Evolutionary conservation across 2,329 filamentous ascomycete species (phyloP).

Genomic region (Pseudogymnoascus sp.): DNA sequence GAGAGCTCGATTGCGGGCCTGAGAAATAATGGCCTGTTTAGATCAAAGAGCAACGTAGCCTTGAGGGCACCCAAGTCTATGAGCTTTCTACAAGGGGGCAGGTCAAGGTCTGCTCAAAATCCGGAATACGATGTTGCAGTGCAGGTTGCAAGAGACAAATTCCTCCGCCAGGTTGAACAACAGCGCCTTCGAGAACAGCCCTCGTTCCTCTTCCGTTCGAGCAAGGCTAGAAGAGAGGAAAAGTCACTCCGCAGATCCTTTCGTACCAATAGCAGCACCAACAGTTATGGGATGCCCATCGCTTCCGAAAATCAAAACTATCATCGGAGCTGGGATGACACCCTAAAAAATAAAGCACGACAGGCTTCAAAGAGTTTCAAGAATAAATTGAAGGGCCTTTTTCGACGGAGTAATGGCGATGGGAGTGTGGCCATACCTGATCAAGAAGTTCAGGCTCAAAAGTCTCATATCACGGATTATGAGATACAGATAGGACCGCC

Average conservation of each 20-base stretch:
- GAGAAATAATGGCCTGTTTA: not conserved
- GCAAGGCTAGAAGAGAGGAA: slow-evolving; percentile 21
- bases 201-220: slow-evolving; percentile 38
- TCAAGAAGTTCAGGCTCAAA: slow-evolving; percentile 45
- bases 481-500: slow-evolving; percentile 16
- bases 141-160: slow-evolving; percentile 32
- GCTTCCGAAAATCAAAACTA: slow-evolving; percentile 21
- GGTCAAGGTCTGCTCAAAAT: slow-evolving; percentile 22
- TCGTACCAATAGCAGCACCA: slow-evolving; percentile 39
- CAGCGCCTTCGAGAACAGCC: slow-evolving; percentile 36
- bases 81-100: slow-evolving; percentile 40
- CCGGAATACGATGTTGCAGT: slow-evolving; percentile 31
- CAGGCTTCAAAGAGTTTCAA: slow-evolving; percentile 57
- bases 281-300: slow-evolving; percentile 29
- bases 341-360: slow-evolving; percentile 46
- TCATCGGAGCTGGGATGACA: slow-evolving; percentile 26
- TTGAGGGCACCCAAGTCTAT: slow-evolving; percentile 48
- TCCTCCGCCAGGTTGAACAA: slow-evolving; percentile 31
- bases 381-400: slow-evolving; percentile 52
- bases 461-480: slow-evolving; percentile 25
- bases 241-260: slow-evolving; percentile 42
- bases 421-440: slow-evolving; percentile 35
- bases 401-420: slow-evolving; percentile 37
- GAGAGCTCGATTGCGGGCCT: not conserved
- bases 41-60: slow-evolving; percentile 19